Evolutionary conservation across 2,329 filamentous ascomycete genomes (phyloP), one percentile per base, ranked within the genome.

Genomic region (Fusarium sacchari): DNA sequence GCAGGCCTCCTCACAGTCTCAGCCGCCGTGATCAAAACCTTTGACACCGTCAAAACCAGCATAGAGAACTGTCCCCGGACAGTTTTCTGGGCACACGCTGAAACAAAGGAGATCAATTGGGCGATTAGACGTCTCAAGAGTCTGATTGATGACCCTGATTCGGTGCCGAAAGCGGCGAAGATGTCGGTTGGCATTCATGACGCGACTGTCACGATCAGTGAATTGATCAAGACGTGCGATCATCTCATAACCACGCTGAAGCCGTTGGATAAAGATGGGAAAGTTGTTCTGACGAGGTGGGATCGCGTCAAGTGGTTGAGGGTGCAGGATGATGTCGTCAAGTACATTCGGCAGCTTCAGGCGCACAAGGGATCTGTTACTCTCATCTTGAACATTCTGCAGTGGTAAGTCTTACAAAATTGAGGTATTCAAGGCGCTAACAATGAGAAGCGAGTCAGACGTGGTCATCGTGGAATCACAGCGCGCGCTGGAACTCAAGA

Each of bases 251-350:
- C 46, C 0, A 63, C 42, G 12, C 40, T 69, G 9, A 64, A 64
- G 9, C 65, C 50, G 3, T 13, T 64, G 22, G 22, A 69, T 24
- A 28, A 42, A 1, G 43, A 64, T 7, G 24, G 50, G 15, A 26
- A 26, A 13, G n/a, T 57, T 30, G 18, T 26, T 36, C 6, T 47
- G 15, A 58, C 44, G 1, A 69, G 26, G 9, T 57, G 59, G 65
- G 67, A 69, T 11, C 56, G 43, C 5, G 40, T 64, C 7, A 69
- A 53, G 18, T 69, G 67, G 65, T 26, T 69, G 26, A 53, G 67
- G 10, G 40, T 69, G 17, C 67, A 69, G 36, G 67, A 69, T 24
- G 65, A 69, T 30, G 67, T 69, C 13, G 67, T 69, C 10, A 69
- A 53, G 40, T 69, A 69, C 5, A 56, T 69, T 37, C 65, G 67